These are phyloP conservation scores for Aegilops sharonensis DNA, from an alignment of 176 grass and related monocot genomes.

Conservation along the genomic window DNA sequence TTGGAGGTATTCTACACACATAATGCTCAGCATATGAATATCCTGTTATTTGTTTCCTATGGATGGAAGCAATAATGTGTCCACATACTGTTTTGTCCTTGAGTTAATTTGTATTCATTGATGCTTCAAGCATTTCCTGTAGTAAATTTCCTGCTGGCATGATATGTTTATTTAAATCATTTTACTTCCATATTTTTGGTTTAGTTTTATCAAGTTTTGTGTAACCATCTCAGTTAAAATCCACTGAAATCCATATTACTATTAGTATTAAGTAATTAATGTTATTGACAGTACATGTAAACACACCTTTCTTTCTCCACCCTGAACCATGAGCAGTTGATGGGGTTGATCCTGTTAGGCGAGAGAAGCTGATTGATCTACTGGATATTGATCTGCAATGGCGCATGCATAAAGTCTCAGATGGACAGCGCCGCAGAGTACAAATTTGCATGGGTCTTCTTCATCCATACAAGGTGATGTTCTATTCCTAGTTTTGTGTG, in stretches of 20 bases:
- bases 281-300: conserved; percentile 22
- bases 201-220: background rate
- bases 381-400: conserved; percentile 93
- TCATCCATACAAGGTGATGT: conserved; percentile 88
- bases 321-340: conserved; percentile 75
- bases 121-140: conserved; percentile 18
- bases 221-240: background rate
- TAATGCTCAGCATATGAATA: background rate
- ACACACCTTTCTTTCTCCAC: conserved; percentile 14
- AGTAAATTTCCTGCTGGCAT: background rate
- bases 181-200: background rate
- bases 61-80: conserved; percentile 11
- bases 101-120: background rate
- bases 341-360: conserved; percentile 81
- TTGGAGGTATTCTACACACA: conserved; percentile 71
- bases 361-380: conserved; percentile 87
- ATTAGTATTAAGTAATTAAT: background rate
- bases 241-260: background rate
- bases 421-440: conserved; percentile 88
- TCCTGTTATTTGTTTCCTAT: background rate
- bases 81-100: background rate
- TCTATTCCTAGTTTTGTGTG: conserved; percentile 19
- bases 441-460: conserved; percentile 99
- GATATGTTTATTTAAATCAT: background rate
- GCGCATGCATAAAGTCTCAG: conserved; percentile 99